Conservation (phyloP, 208 protist species). For the Wallacemonas sp. region DNA sequence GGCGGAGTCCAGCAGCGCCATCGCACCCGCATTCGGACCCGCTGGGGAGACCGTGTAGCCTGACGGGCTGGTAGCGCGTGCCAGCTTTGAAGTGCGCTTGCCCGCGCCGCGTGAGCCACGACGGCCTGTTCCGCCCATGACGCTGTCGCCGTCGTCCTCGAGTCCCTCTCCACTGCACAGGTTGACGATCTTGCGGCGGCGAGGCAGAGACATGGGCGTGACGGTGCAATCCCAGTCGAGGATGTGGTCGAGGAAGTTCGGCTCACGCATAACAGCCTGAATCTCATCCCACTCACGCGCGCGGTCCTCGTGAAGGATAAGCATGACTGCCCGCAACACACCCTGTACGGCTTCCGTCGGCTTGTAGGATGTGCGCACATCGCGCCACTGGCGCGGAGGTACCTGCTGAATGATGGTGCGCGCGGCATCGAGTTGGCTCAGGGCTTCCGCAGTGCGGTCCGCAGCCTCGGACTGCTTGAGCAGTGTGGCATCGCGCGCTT, state of each 20-base stretch:
- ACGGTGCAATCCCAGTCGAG: conserved; percentile 65
- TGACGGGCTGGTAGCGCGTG: neutral
- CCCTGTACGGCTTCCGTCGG: conserved; percentile 23
- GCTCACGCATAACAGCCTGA: conserved; percentile 48
- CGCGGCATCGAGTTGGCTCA: conserved; percentile 48
- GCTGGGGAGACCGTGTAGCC: neutral
- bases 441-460: conserved; percentile 23
- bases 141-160: conserved; percentile 23
- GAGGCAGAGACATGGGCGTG: conserved; percentile 52
- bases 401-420: conserved; percentile 33
- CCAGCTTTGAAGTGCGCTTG: conserved; percentile 3
- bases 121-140: conserved; percentile 1
- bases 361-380: conserved; percentile 32
- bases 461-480: conserved; percentile 34
- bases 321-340: conserved; percentile 53
- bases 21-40: conserved; percentile 9
- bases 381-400: conserved; percentile 52
- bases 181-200: conserved; percentile 45
- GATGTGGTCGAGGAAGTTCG: conserved; percentile 61
- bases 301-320: conserved; percentile 70
- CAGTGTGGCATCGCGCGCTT: conserved; percentile 44
- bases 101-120: conserved; percentile 5
- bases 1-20: conserved; percentile 26
- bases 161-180: conserved; percentile 23
- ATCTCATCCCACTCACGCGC: conserved; percentile 46